These are phyloP conservation scores for Vitis hybrid DNA, from an alignment of 177 flowering plant genomes.

Conservation along the genomic window DNA sequence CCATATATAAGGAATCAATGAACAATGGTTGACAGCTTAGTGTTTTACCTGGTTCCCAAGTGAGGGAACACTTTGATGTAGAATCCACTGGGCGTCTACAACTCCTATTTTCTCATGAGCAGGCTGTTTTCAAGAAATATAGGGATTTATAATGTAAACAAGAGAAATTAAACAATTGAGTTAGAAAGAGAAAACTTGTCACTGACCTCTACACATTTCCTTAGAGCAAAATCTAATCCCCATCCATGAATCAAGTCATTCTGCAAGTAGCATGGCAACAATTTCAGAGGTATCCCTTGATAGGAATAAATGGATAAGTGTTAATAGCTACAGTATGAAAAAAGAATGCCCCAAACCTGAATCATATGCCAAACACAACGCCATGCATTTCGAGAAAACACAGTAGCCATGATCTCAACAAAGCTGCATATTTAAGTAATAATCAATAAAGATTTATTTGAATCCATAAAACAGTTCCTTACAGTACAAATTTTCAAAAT, in stretches of 20 bases:
- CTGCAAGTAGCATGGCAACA: conserved; percentile 29
- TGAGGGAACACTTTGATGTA: conserved; percentile 68
- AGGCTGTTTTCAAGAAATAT: conserved; percentile 38
- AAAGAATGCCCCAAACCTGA: conserved; percentile 34
- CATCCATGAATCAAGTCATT: conserved; percentile 84
- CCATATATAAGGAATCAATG: not conserved
- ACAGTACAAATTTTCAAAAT: too few species aligned
- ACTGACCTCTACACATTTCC: conserved; percentile 68
- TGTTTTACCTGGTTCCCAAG: conserved; percentile 65
- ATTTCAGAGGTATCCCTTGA: not conserved
- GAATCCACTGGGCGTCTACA: conserved; percentile 72
- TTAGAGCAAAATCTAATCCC: conserved; percentile 75
- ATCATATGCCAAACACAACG: conserved; percentile 77
- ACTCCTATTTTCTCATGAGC: conserved; percentile 85
- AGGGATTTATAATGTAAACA: not conserved
- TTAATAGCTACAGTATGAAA: not conserved
- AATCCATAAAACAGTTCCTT: not conserved
- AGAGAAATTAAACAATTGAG: not conserved
- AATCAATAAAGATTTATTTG: not conserved
- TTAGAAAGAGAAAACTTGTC: not conserved
- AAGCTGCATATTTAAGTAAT: conserved; percentile 34
- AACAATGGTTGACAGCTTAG: not conserved
- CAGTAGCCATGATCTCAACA: conserved; percentile 78
- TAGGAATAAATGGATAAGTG: not conserved
- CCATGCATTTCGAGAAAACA: conserved; percentile 67